Evolutionary conservation across 2,329 filamentous ascomycete genomes (phyloP), one percentile per base, ranked within the genome.

Genomic region (Colletotrichum orbiculare): DNA sequence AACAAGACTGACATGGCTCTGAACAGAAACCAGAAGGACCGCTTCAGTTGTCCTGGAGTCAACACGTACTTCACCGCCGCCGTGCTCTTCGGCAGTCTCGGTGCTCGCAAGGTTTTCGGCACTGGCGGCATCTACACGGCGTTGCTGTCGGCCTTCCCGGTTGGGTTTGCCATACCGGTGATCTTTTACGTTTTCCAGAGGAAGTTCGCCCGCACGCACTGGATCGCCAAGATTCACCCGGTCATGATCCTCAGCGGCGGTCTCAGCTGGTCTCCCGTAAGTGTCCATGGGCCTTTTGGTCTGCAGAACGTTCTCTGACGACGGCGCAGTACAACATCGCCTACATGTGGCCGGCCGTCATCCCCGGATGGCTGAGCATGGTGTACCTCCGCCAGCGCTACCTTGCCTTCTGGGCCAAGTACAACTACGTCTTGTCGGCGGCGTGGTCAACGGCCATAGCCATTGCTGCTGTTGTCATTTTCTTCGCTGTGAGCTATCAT

Each of bases 281-380:
- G 57, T 42, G 8, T 11, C 6, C 3, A 12, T 12, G 8, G 38
- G 2, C 10, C 41, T 37, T 10, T n/a, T 2, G 13, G 6, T 8
- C 25, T 34, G 8, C 7, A 7, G 13, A n/a, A 34, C 3, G 2
- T 10, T 45, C 2, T 34, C 50, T 54, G 1, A 52, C 37, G 25
- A 25, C 4, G 25, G 25, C 25, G 25, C 25, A 25, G 25, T 81
- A 75, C 68, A 83, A 81, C 68, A 52, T 83, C 39, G 73, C 74
- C 6, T 83, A 83, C 69, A 71, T 78, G 46, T 80, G 78, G 78
- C 80, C 79, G 0, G 76, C 77, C 4, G 78, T 82, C 9, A 79
- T 81, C 2, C 72, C 83, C 12, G 79, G 77, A 4, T 81, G 73
- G 48, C 73, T 74, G 49, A 78, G 69, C 64, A 83, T 81, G 79